These are phyloP conservation scores for Apiospora aurea DNA, from an alignment of 2,329 filamentous ascomycete genomes.

Conservation along the genomic window DNA sequence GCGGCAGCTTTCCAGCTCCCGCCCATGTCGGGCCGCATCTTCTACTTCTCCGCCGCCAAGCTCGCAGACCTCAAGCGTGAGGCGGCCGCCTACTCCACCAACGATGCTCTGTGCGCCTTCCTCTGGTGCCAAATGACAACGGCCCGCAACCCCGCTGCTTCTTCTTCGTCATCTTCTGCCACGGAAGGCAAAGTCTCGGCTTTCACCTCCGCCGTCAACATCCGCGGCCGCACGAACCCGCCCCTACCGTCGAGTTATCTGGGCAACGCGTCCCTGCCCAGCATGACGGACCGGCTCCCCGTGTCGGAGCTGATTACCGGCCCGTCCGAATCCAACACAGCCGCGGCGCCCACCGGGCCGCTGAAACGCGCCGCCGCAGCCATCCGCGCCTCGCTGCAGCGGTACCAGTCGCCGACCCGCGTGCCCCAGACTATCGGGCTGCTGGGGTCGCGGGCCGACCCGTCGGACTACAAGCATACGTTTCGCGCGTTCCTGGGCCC, in stretches of 20 bases:
- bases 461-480: not conserved
- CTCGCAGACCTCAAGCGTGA: not conserved
- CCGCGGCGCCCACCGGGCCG: too few species aligned
- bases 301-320: not conserved
- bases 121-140: not conserved
- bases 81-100: not conserved
- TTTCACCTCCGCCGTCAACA: not conserved
- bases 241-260: not conserved
- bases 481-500: not conserved
- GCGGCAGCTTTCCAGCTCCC: not conserved
- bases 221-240: not conserved
- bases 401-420: not conserved
- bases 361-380: not conserved
- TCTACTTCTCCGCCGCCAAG: not conserved
- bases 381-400: not conserved
- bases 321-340: too few species aligned
- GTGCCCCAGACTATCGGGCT: not conserved
- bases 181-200: not conserved
- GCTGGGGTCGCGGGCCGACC: not conserved
- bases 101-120: not conserved
- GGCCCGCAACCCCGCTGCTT: not conserved
- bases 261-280: not conserved
- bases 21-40: not conserved
- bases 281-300: not conserved
- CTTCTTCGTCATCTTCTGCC: not conserved